Base-by-base conservation (phyloP, 2,329 filamentous ascomycete genomes). In the Leptographium galeiforme region DNA sequence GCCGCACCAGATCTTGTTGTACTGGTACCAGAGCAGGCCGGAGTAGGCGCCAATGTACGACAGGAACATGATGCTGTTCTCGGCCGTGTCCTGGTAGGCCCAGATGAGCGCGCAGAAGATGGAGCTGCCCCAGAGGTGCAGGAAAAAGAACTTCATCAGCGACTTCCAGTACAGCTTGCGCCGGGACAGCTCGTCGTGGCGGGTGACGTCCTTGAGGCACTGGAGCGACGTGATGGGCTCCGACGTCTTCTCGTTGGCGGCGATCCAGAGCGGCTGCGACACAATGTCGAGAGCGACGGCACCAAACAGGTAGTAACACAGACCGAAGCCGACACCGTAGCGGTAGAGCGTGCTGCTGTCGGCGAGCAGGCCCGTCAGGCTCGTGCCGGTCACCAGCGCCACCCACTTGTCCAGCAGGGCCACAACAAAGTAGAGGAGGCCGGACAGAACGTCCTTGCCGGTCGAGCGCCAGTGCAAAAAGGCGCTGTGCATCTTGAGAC, bases 241-340 rank as follows among this genome's bases (percentile, higher is more conserved):
- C 12, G 69, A 67, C 2, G 66, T 63, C 55, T 70, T 64, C 32
- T 69, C 65, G 50, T 73, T 69, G 4, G 72, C 69, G 2, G 69
- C 60, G 13, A 67, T 68, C 55, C 75, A 70, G 1, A 78, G 66
- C 55, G 74, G 70, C 52, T 75, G 72, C 19, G 75, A 74, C 55
- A 77, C 76, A 57, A 72, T 71, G 57, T 80, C 77, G 32, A 80
- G 73, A 25, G 77, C 65, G 2, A 79, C 74, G 13, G 77, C 76
- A 32, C 77, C 75, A 30, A 79, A 69, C 18, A 79, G 66, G 57
- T 79, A 80, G 61, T 79, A 80, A 0, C 73, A 73, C 38, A 80
- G 65, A n/a, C 74, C 72, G 57, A 79, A 77, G 2, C 77, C 76
- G 25, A 77, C 70, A 68, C 71, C 6, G 68, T 70, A 58, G 72